A percentile compares a stretch with the other conserved stretches of the same genome.
Evolutionary conservation across 345 rosid species (phyloP).

Genomic region (Brassica nigra): DNA sequence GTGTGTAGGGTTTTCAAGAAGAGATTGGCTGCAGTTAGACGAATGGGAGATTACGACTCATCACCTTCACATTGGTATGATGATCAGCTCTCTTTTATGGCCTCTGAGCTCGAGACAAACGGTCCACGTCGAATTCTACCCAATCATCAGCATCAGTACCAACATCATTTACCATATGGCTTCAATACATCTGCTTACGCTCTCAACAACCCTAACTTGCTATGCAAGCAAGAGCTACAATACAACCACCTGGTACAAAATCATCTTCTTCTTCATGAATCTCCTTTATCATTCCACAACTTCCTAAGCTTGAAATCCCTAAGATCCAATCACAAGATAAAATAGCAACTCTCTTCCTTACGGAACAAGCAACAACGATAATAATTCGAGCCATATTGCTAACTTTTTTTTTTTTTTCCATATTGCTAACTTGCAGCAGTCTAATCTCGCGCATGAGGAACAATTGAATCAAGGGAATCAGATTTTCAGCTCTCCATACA

Average conservation of each 20-base stretch:
- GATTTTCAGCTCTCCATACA: slow-evolving; percentile 52
- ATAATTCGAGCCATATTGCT: slow-evolving; percentile 44
- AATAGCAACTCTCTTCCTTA: slow-evolving; percentile 52
- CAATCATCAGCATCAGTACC: slow-evolving; percentile 60
- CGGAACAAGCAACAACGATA: slow-evolving; percentile 45
- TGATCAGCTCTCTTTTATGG: slow-evolving; percentile 75
- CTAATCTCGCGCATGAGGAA: slow-evolving; percentile 61
- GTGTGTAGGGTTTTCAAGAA: slow-evolving; percentile 98
- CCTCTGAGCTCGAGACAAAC: slow-evolving; percentile 55
- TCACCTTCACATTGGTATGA: slow-evolving; percentile 77
- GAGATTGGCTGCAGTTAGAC: slow-evolving; percentile 61
- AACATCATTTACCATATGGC: slow-evolving; percentile 55
- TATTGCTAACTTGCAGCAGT: slow-evolving; percentile 53
- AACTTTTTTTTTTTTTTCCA: slow-evolving; percentile 32
- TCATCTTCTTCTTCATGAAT: slow-evolving; percentile 45
- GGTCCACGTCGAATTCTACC: slow-evolving; percentile 60
- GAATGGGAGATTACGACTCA: slow-evolving; percentile 62
- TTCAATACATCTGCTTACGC: slow-evolving; percentile 46
- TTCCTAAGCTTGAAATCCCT: slow-evolving; percentile 84
- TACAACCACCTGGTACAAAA: slow-evolving; percentile 47
- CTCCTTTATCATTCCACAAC: slow-evolving; percentile 58
- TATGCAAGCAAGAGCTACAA: slow-evolving; percentile 75
- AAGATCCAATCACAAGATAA: slow-evolving; percentile 54
- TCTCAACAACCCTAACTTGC: slow-evolving; percentile 37
- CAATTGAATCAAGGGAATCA: slow-evolving; percentile 52